phyloP scores from a whole-genome alignment of 2,329 filamentous ascomycete genomes.

The Colletotrichum spinosum region DNA sequence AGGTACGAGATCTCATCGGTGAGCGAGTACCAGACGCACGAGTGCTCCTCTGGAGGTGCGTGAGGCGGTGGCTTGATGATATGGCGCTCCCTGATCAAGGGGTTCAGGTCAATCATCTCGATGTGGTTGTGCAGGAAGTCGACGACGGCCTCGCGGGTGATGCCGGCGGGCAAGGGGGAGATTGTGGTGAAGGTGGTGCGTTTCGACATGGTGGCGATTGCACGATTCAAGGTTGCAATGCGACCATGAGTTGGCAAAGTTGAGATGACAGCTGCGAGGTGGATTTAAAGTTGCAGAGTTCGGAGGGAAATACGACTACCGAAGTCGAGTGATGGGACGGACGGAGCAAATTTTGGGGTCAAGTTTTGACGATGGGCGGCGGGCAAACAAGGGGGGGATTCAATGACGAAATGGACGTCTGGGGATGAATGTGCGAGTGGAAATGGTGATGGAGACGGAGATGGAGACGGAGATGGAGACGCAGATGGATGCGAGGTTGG shows the following conservation, averaged over 20 bases:
- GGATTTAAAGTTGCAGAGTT: slow-evolving; percentile 26
- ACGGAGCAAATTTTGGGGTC: slow-evolving; percentile 1
- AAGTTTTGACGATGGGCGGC: not conserved
- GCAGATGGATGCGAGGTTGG: too few species aligned
- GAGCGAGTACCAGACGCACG: slow-evolving; percentile 81
- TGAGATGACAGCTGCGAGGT: slow-evolving; percentile 11
- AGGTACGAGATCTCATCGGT: slow-evolving; percentile 83
- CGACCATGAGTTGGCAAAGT: not conserved
- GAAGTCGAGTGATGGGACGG: slow-evolving; percentile 13
- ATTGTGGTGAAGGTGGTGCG: slow-evolving; percentile 80
- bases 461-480: too few species aligned
- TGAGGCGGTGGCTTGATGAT: slow-evolving; percentile 75
- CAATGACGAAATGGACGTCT: not conserved
- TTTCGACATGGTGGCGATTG: slow-evolving; percentile 68
- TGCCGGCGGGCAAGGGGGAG: slow-evolving; percentile 77
- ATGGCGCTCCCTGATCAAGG: slow-evolving; percentile 79
- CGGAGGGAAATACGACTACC: slow-evolving; percentile 2
- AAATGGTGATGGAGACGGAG: too few species aligned
- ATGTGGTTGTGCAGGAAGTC: slow-evolving; percentile 81
- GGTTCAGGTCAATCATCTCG: slow-evolving; percentile 90
- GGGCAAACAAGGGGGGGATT: not conserved
- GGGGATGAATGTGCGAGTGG: not conserved
- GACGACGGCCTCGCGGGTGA: slow-evolving; percentile 78
- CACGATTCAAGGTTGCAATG: not conserved
- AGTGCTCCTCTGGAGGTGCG: slow-evolving; percentile 76